Percentiles rank a stretch among this genome's conserved stretches.
These are phyloP conservation scores for Chenopodium formosanum DNA, from an alignment of 148 eudicot species.

Conservation along the genomic window DNA sequence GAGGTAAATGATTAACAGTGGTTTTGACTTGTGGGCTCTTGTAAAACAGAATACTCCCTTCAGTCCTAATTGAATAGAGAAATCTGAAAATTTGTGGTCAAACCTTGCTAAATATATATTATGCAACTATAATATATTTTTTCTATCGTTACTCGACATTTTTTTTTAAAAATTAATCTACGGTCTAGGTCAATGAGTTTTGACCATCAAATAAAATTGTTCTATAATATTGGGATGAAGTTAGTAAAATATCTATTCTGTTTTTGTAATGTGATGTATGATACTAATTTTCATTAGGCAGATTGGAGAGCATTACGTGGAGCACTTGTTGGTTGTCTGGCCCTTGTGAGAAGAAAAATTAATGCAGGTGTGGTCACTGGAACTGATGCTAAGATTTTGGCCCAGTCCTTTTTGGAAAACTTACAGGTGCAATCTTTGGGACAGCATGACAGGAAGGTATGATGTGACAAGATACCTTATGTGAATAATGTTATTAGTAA, in stretches of 20 bases:
- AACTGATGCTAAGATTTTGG: conserved; percentile 59
- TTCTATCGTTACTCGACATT: background rate
- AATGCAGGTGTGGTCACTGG: conserved; percentile 51
- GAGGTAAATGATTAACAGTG: background rate
- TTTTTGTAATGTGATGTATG: conserved; percentile 31
- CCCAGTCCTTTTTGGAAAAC: conserved; percentile 57
- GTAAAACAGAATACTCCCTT: background rate
- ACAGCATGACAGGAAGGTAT: conserved; percentile 90
- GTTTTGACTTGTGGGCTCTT: background rate
- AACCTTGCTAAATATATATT: background rate
- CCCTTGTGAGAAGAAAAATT: conserved; percentile 69
- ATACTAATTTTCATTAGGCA: conserved; percentile 60
- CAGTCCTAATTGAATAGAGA: background rate
- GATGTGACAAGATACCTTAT: background rate
- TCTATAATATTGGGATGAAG: background rate
- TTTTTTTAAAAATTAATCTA: background rate
- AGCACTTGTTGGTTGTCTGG: conserved; percentile 91
- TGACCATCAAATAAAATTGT: background rate
- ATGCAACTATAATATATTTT: background rate
- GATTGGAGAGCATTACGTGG: conserved; percentile 98
- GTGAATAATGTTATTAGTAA: conserved; percentile 10
- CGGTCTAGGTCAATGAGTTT: background rate
- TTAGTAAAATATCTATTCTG: background rate
- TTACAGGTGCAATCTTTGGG: conserved; percentile 78
- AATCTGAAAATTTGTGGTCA: background rate